Percentiles rank a stretch among this genome's conserved stretches.
These are phyloP conservation scores for Diplotaxis tenuifolia DNA, from an alignment of 345 rosid genomes.

Conservation along the genomic window DNA sequence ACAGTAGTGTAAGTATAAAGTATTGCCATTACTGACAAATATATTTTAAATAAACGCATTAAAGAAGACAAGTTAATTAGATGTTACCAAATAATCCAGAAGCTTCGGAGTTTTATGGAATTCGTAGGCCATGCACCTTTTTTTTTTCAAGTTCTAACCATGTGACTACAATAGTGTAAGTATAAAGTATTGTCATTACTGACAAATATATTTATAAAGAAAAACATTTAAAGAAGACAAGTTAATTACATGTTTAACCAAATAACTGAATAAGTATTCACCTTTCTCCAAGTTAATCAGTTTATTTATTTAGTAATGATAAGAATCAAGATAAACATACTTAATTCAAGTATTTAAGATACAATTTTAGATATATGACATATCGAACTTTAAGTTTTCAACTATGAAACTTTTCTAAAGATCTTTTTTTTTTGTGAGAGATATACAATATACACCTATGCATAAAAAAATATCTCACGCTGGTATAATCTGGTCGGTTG, in stretches of 20 bases:
- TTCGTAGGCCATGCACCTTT: not conserved
- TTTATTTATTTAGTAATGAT: not conserved
- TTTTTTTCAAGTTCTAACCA: not conserved
- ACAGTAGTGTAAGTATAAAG: not conserved
- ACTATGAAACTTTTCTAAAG: too few species aligned
- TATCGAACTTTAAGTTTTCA: too few species aligned
- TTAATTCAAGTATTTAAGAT: not conserved
- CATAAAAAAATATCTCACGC: not conserved
- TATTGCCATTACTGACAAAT: not conserved
- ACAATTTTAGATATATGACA: not conserved
- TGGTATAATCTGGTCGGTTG: constrained; percentile 17
- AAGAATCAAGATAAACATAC: not conserved
- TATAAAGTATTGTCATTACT: too few species aligned
- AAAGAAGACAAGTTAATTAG: not conserved
- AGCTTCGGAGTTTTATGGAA: too few species aligned
- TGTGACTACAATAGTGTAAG: not conserved
- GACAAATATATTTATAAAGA: not conserved
- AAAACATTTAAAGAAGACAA: not conserved
- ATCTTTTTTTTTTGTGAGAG: too few species aligned
- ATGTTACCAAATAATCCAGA: too few species aligned
- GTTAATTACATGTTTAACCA: not conserved
- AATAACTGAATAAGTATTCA: not conserved
- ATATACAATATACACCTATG: not conserved
- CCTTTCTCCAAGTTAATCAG: not conserved
- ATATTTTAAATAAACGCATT: not conserved